Evolutionary conservation across 2,329 filamentous ascomycete species (phyloP).

Genomic region (Rhynchosporium secalis): DNA sequence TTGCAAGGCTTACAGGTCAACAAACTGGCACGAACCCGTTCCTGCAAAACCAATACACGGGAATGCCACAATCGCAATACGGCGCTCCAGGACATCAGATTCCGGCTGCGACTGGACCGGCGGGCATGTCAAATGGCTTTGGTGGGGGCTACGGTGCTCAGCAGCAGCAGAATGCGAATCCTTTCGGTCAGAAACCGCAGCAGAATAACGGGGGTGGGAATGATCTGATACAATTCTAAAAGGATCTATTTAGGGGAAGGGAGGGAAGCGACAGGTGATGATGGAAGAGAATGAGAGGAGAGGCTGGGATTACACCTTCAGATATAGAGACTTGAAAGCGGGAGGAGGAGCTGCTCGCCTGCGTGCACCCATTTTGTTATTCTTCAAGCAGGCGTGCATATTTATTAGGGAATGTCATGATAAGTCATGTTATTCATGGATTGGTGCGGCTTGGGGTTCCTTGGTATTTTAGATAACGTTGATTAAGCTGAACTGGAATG

Average conservation of each 20-base stretch:
- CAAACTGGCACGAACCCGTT: constrained; percentile 84
- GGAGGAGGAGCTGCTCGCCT: constrained; percentile 10
- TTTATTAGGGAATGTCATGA: constrained; percentile 6
- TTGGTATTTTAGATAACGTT: background rate
- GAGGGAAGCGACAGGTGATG: background rate
- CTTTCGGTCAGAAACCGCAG: constrained; percentile 53
- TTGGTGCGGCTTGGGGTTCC: constrained; percentile 23
- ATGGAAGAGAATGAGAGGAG: background rate
- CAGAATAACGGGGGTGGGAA: constrained; percentile 44
- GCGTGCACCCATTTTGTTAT: constrained; percentile 15
- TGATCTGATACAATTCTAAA: constrained; percentile 40
- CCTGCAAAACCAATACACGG: constrained; percentile 79
- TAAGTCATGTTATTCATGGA: constrained; percentile 18
- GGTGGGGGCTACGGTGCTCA: constrained; percentile 44
- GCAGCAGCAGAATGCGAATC: constrained; percentile 46
- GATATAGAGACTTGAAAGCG: constrained; percentile 18
- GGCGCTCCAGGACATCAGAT: constrained; percentile 44
- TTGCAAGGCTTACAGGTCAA: constrained; percentile 60
- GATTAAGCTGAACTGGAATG: background rate
- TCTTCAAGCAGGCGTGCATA: constrained; percentile 29
- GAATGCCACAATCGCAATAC: constrained; percentile 64
- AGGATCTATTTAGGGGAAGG: background rate
- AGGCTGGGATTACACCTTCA: constrained; percentile 10
- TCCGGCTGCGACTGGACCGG: constrained; percentile 57
- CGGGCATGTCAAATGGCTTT: constrained; percentile 52